A percentile compares a stretch with the other conserved stretches of the same genome.
phyloP scores from a whole-genome alignment of 148 eudicot species.

The Agrostemma githago region DNA sequence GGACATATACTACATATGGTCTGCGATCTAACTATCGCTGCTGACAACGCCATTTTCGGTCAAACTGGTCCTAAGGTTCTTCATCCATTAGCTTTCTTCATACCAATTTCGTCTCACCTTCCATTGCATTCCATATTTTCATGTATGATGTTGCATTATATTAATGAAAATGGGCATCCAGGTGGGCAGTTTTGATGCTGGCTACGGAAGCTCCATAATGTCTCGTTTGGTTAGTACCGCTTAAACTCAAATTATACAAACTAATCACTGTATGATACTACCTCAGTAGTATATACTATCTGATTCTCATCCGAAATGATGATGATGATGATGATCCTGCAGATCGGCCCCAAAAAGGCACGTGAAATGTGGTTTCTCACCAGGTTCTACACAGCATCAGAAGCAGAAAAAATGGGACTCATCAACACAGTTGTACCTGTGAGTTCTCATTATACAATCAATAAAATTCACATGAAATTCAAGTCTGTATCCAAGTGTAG shows the following conservation, averaged over 20 bases:
- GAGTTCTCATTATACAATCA: constrained; percentile 27
- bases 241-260: too few relatives aligned
- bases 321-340: constrained; percentile 10
- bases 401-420: constrained; percentile 95
- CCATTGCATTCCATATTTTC: too few relatives aligned
- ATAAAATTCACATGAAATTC: neutral
- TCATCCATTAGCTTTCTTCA: neutral
- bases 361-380: constrained; percentile 94
- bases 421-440: constrained; percentile 93
- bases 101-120: too few relatives aligned
- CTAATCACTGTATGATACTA: too few relatives aligned
- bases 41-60: constrained; percentile 93
- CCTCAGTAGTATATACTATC: too few relatives aligned
- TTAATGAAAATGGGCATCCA: constrained; percentile 20
- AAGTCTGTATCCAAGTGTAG: neutral
- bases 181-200: constrained; percentile 99
- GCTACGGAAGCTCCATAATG: constrained; percentile 95
- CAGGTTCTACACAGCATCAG: constrained; percentile 76
- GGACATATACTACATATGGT: constrained; percentile 96
- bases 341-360: constrained; percentile 94
- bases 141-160: too few relatives aligned
- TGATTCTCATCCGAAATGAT: constrained; percentile 1
- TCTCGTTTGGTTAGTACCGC: constrained; percentile 66
- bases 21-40: constrained; percentile 94
- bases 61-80: constrained; percentile 95